These are phyloP conservation scores for Trichoderma cornu-damae DNA, from an alignment of 2,329 filamentous ascomycete species.

Conservation along the genomic window DNA sequence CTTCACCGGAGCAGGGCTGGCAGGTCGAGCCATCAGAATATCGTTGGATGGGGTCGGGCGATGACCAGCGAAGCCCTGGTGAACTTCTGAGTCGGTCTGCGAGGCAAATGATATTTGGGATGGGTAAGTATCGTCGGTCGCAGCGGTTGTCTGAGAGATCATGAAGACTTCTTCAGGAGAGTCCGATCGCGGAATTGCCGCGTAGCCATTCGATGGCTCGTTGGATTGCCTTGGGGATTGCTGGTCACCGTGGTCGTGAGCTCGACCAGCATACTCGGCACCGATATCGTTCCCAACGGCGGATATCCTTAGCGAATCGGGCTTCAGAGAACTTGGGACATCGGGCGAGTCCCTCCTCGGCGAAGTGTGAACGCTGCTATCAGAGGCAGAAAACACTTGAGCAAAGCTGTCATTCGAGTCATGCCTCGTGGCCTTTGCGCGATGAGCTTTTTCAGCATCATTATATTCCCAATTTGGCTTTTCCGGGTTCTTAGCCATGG, in stretches of 20 bases:
- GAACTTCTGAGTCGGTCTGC: slow-evolving; percentile 26
- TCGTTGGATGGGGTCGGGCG: slow-evolving; percentile 19
- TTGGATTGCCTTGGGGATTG: slow-evolving; percentile 4
- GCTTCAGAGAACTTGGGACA: slow-evolving; percentile 25
- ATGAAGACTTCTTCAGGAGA: slow-evolving; percentile 39
- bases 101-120: slow-evolving; percentile 32
- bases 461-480: slow-evolving; percentile 26
- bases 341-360: slow-evolving; percentile 18
- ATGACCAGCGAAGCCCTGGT: slow-evolving; percentile 13
- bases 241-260: slow-evolving; percentile 42
- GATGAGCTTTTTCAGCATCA: slow-evolving; percentile 22
- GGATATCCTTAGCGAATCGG: slow-evolving; percentile 27
- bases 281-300: slow-evolving; percentile 28
- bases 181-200: slow-evolving; percentile 23
- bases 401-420: slow-evolving; percentile 56
- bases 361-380: slow-evolving; percentile 33
- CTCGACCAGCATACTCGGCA: slow-evolving; percentile 43
- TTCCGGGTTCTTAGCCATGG: slow-evolving; percentile 34
- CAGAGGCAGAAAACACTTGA: slow-evolving; percentile 56
- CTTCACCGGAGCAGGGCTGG: slow-evolving; percentile 27
- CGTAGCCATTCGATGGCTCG: slow-evolving; percentile 1
- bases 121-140: slow-evolving; percentile 31
- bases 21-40: slow-evolving; percentile 20
- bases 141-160: slow-evolving; percentile 44
- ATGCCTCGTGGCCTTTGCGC: slow-evolving; percentile 37